Conservation (phyloP, 495 filamentous ascomycete genomes). For the Neurospora cerealis region DNA sequence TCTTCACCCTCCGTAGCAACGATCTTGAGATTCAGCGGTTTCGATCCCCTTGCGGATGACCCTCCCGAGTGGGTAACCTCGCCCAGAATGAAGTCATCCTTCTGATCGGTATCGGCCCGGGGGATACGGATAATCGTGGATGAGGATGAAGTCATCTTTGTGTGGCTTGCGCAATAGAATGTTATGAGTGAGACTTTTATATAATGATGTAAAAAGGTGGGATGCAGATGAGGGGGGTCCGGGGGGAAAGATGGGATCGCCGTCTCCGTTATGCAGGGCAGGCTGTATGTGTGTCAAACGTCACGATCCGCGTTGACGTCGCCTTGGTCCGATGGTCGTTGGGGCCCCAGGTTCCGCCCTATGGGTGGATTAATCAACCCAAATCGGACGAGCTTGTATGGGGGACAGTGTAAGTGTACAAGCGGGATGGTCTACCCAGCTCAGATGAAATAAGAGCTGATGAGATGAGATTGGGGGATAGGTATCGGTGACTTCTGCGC, state of each 20-base stretch:
- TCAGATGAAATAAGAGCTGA: neutral
- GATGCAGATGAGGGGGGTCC: neutral
- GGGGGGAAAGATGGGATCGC: neutral
- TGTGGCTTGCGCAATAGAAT: neutral
- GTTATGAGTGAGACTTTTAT: neutral
- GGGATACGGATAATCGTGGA: slow-evolving; percentile 41
- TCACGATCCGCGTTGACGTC: neutral
- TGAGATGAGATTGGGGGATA: neutral
- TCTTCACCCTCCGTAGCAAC: slow-evolving; percentile 57
- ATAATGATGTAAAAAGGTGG: neutral
- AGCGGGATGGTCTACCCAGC: neutral
- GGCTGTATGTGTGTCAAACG: neutral
- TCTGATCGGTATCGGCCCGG: slow-evolving; percentile 45
- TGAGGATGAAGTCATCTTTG: slow-evolving; percentile 4
- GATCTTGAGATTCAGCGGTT: slow-evolving; percentile 50
- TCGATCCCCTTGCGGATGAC: neutral
- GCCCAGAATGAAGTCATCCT: slow-evolving; percentile 46
- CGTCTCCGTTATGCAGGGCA: neutral
- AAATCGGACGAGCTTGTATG: neutral
- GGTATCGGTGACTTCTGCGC: neutral
- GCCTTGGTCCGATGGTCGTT: neutral
- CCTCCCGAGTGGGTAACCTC: slow-evolving; percentile 38
- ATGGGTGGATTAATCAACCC: neutral
- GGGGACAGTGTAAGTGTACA: neutral
- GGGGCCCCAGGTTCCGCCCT: neutral